Conservation (phyloP, 2,329 filamentous ascomycete species). For the Microdochium bolleyi region DNA sequence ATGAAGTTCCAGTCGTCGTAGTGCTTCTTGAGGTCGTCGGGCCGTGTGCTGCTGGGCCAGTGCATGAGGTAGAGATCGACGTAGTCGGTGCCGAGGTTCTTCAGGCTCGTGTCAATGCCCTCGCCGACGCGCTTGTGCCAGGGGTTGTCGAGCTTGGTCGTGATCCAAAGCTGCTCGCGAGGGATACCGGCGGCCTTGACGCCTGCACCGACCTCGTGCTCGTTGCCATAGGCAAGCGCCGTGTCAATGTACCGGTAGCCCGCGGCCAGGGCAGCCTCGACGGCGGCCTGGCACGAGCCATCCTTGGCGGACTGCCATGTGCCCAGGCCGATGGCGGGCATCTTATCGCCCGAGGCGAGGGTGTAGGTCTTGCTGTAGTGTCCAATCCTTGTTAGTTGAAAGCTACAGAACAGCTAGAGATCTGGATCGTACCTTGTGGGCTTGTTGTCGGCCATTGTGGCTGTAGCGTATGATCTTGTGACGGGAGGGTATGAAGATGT, state of each 20-base stretch:
- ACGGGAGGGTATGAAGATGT: not conserved
- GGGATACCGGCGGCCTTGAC: conserved; percentile 57
- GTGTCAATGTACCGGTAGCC: conserved; percentile 75
- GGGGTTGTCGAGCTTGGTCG: conserved; percentile 77
- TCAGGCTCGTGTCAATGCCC: conserved; percentile 51
- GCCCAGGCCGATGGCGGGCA: conserved; percentile 68
- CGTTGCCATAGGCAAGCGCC: conserved; percentile 72
- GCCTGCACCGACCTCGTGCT: conserved; percentile 57
- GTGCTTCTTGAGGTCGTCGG: conserved; percentile 56
- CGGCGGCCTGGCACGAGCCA: conserved; percentile 57
- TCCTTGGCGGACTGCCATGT: conserved; percentile 71
- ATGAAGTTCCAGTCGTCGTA: conserved; percentile 74
- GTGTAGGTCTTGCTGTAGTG: conserved; percentile 47
- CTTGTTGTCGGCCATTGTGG: not conserved
- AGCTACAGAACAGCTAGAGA: not conserved
- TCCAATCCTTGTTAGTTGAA: conserved; percentile 9
- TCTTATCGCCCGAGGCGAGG: conserved; percentile 70
- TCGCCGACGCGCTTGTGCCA: conserved; percentile 64
- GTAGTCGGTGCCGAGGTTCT: conserved; percentile 55
- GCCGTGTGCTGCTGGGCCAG: conserved; percentile 60
- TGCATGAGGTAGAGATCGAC: conserved; percentile 67
- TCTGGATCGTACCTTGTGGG: not conserved
- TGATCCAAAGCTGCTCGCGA: conserved; percentile 61
- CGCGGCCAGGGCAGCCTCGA: conserved; percentile 57
- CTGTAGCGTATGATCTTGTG: not conserved